A percentile compares a stretch with the other conserved stretches of the same genome.
phyloP scores from a whole-genome alignment of 306 rosid genomes.

The Lagenaria siceraria region DNA sequence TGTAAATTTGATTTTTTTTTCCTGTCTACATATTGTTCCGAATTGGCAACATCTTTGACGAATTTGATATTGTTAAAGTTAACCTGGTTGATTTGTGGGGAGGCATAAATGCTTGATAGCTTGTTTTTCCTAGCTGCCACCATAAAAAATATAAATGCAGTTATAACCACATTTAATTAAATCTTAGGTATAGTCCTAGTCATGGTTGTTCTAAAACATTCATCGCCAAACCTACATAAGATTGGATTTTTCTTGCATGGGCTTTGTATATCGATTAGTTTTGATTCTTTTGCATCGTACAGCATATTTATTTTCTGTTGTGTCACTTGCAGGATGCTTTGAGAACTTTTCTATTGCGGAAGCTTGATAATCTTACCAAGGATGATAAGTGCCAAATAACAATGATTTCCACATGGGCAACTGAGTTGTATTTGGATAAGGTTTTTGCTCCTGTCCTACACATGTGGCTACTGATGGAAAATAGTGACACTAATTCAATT shows the following conservation, averaged over 20 bases:
- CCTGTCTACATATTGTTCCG: background rate
- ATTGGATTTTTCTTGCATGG: background rate
- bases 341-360: slow-evolving; percentile 78
- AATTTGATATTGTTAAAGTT: background rate
- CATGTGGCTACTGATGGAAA: slow-evolving; percentile 19
- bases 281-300: background rate
- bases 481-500: background rate
- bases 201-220: background rate
- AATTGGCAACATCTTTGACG: background rate
- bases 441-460: slow-evolving; percentile 25
- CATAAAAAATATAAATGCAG: background rate
- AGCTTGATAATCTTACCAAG: slow-evolving; percentile 72
- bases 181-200: background rate
- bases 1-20: background rate
- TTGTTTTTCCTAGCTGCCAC: background rate
- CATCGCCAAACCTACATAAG: background rate
- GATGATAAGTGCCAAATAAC: slow-evolving; percentile 96
- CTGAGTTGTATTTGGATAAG: slow-evolving; percentile 95
- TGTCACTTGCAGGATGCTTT: slow-evolving; percentile 66
- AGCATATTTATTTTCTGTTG: background rate
- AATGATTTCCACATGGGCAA: slow-evolving; percentile 96
- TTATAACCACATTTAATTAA: background rate
- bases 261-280: background rate
- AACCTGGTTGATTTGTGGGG: background rate
- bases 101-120: background rate